Conservation (phyloP, 768 basidiomycete genomes). For the Boletus vermiculosoides region DNA sequence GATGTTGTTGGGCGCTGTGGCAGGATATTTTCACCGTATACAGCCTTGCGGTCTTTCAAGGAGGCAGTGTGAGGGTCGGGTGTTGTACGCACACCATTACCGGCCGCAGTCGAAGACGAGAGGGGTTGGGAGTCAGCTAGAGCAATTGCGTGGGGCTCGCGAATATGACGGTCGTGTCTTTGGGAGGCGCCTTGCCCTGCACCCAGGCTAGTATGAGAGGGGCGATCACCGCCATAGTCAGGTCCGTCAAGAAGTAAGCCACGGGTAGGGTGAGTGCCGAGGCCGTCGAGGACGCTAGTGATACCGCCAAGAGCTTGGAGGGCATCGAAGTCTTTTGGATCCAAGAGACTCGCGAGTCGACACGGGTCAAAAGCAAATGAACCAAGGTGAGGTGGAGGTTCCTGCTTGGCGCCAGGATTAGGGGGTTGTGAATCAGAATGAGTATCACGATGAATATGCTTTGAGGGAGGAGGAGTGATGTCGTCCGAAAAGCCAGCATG, state of each 20-base stretch:
- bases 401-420: constrained; percentile 34
- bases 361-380: constrained; percentile 77
- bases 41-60: constrained; percentile 56
- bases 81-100: neutral
- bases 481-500: constrained; percentile 3
- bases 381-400: constrained; percentile 50
- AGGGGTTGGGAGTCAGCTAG: constrained; percentile 8
- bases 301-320: constrained; percentile 73
- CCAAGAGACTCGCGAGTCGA: constrained; percentile 79
- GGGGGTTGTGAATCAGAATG: constrained; percentile 19
- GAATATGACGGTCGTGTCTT: constrained; percentile 27
- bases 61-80: constrained; percentile 36
- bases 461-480: constrained; percentile 11
- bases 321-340: constrained; percentile 76
- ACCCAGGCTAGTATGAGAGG: constrained; percentile 21
- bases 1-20: constrained; percentile 69
- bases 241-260: constrained; percentile 37
- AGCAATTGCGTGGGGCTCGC: neutral
- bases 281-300: constrained; percentile 59
- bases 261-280: constrained; percentile 61
- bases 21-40: constrained; percentile 76
- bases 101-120: constrained; percentile 11
- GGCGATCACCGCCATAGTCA: neutral
- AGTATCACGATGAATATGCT: constrained; percentile 25
- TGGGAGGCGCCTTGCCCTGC: constrained; percentile 35